These are phyloP conservation scores for Thecamonas trahens DNA, from an alignment of 78 protist genomes.

Conservation along the genomic window DNA sequence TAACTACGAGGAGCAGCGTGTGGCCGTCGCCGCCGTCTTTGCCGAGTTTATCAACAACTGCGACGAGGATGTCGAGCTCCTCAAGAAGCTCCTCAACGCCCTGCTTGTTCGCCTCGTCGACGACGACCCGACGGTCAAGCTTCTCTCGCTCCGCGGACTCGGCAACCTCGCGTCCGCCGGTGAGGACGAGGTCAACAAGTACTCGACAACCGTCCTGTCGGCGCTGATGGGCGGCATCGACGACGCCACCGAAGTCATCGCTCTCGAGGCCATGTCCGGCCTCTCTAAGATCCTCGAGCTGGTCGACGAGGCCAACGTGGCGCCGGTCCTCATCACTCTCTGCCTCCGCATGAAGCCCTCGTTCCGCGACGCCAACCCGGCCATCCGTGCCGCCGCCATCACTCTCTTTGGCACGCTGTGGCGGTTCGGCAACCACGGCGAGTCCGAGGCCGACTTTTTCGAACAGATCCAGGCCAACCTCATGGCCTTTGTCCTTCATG, in stretches of 20 bases:
- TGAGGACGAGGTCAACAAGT: conserved; percentile 39
- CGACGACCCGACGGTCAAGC: conserved; percentile 4
- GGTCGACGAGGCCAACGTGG: conserved; percentile 38
- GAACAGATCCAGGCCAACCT: conserved; percentile 9
- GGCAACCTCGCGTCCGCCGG: conserved; percentile 35
- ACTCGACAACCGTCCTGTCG: conserved; percentile 50
- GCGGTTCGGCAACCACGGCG: conserved; percentile 47
- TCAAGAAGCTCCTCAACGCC: conserved; percentile 37
- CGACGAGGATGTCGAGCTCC: conserved; percentile 15
- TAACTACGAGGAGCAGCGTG: conserved; percentile 30
- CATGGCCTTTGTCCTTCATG: not conserved
- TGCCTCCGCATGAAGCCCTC: conserved; percentile 53
- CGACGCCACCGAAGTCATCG: conserved; percentile 42
- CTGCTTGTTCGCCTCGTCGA: conserved; percentile 36
- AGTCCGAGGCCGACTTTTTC: conserved; percentile 27
- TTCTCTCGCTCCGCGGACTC: conserved; percentile 42
- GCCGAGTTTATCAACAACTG: conserved; percentile 37
- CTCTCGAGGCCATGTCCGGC: conserved; percentile 60
- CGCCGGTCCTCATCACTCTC: conserved; percentile 55
- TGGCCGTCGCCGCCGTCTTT: conserved; percentile 23
- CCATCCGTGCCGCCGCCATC: conserved; percentile 56
- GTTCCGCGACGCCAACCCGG: conserved; percentile 37
- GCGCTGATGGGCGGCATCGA: conserved; percentile 50
- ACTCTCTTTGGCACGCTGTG: conserved; percentile 41
- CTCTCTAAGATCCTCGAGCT: conserved; percentile 16